Base-by-base conservation (phyloP, 139 green algal species). In the Chlamydomonas sp. region DNA sequence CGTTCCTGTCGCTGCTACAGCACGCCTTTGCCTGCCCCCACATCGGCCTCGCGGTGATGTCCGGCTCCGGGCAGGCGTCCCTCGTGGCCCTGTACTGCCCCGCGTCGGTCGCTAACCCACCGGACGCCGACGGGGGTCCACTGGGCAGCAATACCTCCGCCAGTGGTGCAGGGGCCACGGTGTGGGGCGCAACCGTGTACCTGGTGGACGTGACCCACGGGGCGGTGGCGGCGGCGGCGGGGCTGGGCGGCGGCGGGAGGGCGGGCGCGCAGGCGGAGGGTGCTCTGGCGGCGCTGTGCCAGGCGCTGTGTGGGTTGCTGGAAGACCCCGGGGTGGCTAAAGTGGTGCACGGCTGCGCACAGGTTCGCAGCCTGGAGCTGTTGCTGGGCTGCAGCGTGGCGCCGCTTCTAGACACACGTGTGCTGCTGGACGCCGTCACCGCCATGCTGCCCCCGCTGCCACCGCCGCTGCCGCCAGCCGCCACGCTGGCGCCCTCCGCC, bases 391-490 rank as follows among this genome's bases (percentile, higher is more conserved):
- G 31, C n/a, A 5, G 62, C 62, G 75, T 75, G 59, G 83, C 83
- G 17, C 83, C 83, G 5, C 73, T 87, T 17, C 71, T 87, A 0
- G 83, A 87, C 83, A 87, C 83, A 15, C 62, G 62, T 9, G 63
- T 87, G 16, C 83, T 87, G 4, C 83, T 87, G 0, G 75, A 80
- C 60, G 61, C 62, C n/a, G 12, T 87, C 31, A 16, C 63, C 73
- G 75, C 62, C n/a, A 75, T 87, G 83, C 83, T 87, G 73, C 83
- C 83, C 16, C 62, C 83, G 16, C 83, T 87, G 83, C 83, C 83
- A 14, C 72, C 83, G 31, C 73, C 73, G 31, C 83, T 73, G 1
- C 16, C 31, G 0, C 4, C 17, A 2, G n/a, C 83, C 5, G 62
- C 73, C 31, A n/a, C 80, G 14, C 73, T 73, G 0, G 20, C 75